Evolutionary conservation across 164 flowering plant genomes (phyloP).

Genomic region (Tetracentron sinense): DNA sequence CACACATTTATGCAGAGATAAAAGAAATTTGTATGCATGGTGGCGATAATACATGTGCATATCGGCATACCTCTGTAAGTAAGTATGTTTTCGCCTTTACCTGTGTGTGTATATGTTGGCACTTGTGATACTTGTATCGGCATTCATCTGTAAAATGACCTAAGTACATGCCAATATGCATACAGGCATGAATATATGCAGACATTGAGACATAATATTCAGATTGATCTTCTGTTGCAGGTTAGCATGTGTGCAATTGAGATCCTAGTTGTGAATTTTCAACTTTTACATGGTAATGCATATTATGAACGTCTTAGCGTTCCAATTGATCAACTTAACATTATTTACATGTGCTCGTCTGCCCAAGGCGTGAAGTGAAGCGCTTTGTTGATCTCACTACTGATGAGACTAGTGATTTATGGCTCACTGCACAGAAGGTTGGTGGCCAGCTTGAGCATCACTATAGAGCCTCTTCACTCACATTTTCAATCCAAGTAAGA

Average conservation of each 20-base stretch:
- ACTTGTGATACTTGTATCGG: background rate
- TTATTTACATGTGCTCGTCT: conserved; percentile 75
- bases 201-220: background rate
- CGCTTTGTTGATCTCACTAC: conserved; percentile 76
- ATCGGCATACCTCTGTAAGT: too few species aligned
- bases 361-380: conserved; percentile 83
- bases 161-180: background rate
- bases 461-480: conserved; percentile 79
- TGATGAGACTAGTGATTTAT: conserved; percentile 74
- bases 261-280: background rate
- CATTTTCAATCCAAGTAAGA: conserved; percentile 75
- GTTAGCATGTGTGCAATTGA: background rate
- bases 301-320: background rate
- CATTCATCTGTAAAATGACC: too few species aligned
- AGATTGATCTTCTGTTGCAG: background rate
- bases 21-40: too few species aligned
- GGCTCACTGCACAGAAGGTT: conserved; percentile 75
- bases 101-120: too few species aligned
- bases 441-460: conserved; percentile 59
- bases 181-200: background rate
- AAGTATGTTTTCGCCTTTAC: too few species aligned
- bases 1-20: too few species aligned
- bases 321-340: conserved; percentile 53
- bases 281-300: background rate
- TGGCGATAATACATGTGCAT: too few species aligned